These are phyloP conservation scores for Macadamia integrifolia DNA, from an alignment of 164 flowering plant species.

Conservation along the genomic window DNA sequence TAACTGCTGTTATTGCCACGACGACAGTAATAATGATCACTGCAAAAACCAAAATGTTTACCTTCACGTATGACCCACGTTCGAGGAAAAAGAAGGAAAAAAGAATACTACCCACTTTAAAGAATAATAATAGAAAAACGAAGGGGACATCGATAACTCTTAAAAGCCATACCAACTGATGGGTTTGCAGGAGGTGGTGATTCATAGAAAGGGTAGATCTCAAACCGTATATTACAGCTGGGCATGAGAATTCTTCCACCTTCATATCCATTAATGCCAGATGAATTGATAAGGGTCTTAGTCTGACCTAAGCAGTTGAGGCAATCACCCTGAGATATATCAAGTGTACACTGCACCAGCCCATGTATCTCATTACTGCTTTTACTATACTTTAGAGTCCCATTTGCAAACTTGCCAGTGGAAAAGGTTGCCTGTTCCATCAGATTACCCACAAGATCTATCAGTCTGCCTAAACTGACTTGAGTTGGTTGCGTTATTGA, in stretches of 20 bases:
- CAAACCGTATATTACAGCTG: neutral
- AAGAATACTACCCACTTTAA: too few relatives aligned
- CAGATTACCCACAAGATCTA: neutral
- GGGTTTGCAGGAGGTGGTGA: neutral
- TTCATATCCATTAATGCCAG: neutral
- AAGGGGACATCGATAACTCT: too few relatives aligned
- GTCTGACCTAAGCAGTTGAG: conserved; percentile 10
- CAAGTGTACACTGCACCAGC: conserved; percentile 32
- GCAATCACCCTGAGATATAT: conserved; percentile 15
- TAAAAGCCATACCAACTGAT: too few relatives aligned
- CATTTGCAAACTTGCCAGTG: conserved; percentile 8
- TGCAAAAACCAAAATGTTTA: too few relatives aligned
- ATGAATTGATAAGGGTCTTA: neutral
- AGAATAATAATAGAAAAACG: too few relatives aligned
- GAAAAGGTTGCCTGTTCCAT: neutral
- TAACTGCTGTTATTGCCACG: too few relatives aligned
- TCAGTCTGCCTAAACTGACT: neutral
- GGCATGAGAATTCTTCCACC: neutral
- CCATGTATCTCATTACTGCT: conserved; percentile 7
- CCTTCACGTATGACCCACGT: too few relatives aligned
- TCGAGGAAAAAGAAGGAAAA: too few relatives aligned
- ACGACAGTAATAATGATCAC: too few relatives aligned
- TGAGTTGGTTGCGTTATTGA: neutral
- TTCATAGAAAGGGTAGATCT: neutral
- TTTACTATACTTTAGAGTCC: neutral